Base-by-base conservation (phyloP, 257 asterid genomes). In the Verbena officinalis region DNA sequence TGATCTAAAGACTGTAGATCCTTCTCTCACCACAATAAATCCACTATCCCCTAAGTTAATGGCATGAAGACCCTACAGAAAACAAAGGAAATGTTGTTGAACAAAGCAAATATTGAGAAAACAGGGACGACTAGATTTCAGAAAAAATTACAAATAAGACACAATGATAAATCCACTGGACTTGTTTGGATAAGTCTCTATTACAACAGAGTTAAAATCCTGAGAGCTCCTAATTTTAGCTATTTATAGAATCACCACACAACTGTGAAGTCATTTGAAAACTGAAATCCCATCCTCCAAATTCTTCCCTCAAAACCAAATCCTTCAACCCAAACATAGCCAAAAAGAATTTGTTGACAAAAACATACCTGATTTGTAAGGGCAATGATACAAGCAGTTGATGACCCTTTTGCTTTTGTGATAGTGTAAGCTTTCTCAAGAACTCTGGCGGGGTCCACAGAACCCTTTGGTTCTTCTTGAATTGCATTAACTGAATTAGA, bases 31-130 rank as follows among this genome's bases (percentile, higher is more conserved):
- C 60, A 94, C 97, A 87, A 90, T 81, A 71, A 94, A 94, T 55
- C 99, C 99, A 69, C 97, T 94, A 70, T 94, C 99, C 50, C 97
- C 99, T 45, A 94, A 71, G 79, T 94, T 94, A 58, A 88, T 74
- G 69, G 99, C 99, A 62, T 84, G 88, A 58, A 90, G 92, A 66
- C 96, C 91, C 99, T 93, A 69, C 77, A 84, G n/a, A n/a, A 14
- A 62, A 39, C 20, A 54, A 34, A 34, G 16, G 23, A 36, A 52
- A 31, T 13, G 24, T 14, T 11, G 24, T 19, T 36, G 1, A 45
- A 34, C 30, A 62, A 62, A 71, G 16, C 70, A 55, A 44, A 9
- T 4, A 21, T 23, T 11, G 30, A 52, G 16, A 67, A 59, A 7
- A 49, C 24, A 9, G 16, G 39, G 39, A 34, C 38, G 17, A 40